Conservation (phyloP, 257 asterid species). For the Ilex aquifolium region DNA sequence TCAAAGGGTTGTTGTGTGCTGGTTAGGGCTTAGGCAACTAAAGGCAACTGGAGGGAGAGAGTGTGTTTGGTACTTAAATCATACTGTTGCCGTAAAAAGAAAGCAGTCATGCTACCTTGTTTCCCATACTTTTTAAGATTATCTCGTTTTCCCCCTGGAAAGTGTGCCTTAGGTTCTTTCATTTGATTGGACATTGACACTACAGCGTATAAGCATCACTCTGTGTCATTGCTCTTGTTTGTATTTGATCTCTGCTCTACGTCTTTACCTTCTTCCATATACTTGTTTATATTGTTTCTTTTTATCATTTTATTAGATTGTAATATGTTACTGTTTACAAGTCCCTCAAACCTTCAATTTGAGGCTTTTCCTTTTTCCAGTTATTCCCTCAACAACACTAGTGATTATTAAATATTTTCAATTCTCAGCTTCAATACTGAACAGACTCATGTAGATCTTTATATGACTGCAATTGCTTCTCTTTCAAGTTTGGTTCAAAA, state of each 20-base stretch:
- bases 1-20: no score
- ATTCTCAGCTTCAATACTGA: conserved; percentile 66
- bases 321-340: not conserved
- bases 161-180: no score
- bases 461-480: conserved; percentile 77
- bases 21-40: no score
- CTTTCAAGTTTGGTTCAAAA: conserved; percentile 60
- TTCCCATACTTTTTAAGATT: no score
- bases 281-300: not conserved
- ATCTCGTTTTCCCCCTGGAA: no score
- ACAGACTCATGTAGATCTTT: conserved; percentile 68
- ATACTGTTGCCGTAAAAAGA: no score
- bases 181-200: no score
- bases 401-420: not conserved
- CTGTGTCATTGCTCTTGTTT: not conserved
- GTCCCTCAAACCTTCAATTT: not conserved
- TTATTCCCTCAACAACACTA: not conserved
- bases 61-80: no score
- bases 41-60: no score
- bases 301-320: not conserved
- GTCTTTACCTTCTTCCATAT: not conserved
- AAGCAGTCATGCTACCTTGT: no score
- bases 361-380: not conserved
- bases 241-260: not conserved
- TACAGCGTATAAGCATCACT: no score